These are phyloP conservation scores for Solanum sparsipilum DNA, from an alignment of 257 asterid species.

Conservation along the genomic window DNA sequence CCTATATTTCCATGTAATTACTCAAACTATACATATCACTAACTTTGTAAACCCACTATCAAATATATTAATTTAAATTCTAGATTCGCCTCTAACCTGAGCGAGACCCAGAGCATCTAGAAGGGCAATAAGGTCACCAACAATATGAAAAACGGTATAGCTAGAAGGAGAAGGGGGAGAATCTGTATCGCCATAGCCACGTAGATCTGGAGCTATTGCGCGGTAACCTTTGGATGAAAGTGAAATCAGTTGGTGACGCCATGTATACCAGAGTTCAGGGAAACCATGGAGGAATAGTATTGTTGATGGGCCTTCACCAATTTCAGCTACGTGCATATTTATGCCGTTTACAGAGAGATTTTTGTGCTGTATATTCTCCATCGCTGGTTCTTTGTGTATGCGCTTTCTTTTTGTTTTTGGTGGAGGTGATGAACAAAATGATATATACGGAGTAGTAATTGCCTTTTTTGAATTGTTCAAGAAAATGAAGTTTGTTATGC, in stretches of 20 bases:
- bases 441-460: neutral
- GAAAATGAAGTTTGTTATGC: neutral
- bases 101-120: slow-evolving; percentile 46
- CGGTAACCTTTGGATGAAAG: slow-evolving; percentile 77
- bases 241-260: slow-evolving; percentile 90
- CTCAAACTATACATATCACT: neutral
- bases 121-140: slow-evolving; percentile 70
- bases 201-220: slow-evolving; percentile 86
- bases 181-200: slow-evolving; percentile 91
- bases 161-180: slow-evolving; percentile 54
- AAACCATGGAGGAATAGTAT: slow-evolving; percentile 79
- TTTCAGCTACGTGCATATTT: slow-evolving; percentile 81
- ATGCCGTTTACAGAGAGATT: slow-evolving; percentile 49
- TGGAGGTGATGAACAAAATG: neutral
- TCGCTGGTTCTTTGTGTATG: neutral
- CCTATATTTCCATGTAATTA: neutral
- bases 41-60: neutral
- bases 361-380: slow-evolving; percentile 67
- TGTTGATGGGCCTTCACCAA: slow-evolving; percentile 67
- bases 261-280: slow-evolving; percentile 97
- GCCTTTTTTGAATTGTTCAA: neutral
- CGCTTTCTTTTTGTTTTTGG: neutral
- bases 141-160: slow-evolving; percentile 64
- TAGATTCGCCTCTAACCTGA: slow-evolving; percentile 1
- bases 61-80: neutral